Evolutionary conservation across 306 rosid genomes (phyloP).

Genomic region (Trifolium subterraneum): DNA sequence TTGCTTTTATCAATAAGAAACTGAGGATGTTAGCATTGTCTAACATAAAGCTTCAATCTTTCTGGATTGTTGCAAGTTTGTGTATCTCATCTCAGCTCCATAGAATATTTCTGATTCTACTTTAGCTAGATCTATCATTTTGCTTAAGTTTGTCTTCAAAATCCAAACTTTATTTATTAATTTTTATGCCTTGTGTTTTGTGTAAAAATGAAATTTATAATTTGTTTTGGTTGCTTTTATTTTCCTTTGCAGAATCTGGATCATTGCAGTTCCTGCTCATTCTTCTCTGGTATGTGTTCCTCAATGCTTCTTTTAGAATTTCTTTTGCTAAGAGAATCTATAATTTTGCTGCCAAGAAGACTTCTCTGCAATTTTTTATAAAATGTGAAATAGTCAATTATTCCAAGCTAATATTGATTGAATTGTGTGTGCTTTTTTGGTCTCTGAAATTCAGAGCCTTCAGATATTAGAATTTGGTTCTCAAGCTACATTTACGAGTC

Average conservation of each 20-base stretch:
- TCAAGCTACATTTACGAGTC: conserved; percentile 78
- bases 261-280: conserved; percentile 49
- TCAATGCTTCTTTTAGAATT: conserved; percentile 31
- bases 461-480: conserved; percentile 77
- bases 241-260: conserved; percentile 45
- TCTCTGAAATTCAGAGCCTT: conserved; percentile 57
- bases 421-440: background rate
- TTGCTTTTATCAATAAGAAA: too few species aligned
- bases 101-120: too few species aligned
- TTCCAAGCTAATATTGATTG: conserved; percentile 1
- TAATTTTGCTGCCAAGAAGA: conserved; percentile 5
- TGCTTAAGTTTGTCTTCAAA: too few species aligned
- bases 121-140: too few species aligned
- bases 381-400: conserved; percentile 9
- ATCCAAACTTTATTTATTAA: too few species aligned
- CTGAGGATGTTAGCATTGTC: too few species aligned
- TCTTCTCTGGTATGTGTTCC: conserved; percentile 65
- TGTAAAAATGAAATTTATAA: too few species aligned
- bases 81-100: too few species aligned
- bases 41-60: too few species aligned
- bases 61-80: too few species aligned
- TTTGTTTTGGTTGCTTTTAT: too few species aligned
- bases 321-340: background rate
- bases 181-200: too few species aligned
- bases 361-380: background rate